Percentiles rank a stretch among this genome's conserved stretches.
These are phyloP conservation scores for Cryptococcus wingfieldii DNA, from an alignment of 1,284 basidiomycete species.

Conservation along the genomic window DNA sequence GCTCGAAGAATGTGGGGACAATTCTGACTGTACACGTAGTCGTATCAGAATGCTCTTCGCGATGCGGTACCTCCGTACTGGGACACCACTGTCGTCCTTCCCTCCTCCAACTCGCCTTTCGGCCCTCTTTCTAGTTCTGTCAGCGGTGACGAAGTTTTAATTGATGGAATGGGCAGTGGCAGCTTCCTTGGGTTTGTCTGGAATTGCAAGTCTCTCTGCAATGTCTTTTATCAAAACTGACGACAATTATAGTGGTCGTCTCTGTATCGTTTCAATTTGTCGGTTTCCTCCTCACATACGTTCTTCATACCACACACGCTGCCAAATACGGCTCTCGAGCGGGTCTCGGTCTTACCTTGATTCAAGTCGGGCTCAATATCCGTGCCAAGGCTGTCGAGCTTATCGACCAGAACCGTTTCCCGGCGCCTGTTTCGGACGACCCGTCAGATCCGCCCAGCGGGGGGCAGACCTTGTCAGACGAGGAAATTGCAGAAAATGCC, in stretches of 20 bases:
- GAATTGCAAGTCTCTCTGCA: slow-evolving; percentile 36
- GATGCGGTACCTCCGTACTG: slow-evolving; percentile 94
- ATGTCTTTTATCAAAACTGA: neutral
- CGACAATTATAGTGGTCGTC: slow-evolving; percentile 58
- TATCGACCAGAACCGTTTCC: slow-evolving; percentile 37
- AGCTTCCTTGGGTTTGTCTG: slow-evolving; percentile 52
- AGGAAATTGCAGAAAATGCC: slow-evolving; percentile 37
- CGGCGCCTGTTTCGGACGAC: slow-evolving; percentile 35
- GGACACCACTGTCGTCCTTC: slow-evolving; percentile 88
- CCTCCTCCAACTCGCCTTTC: slow-evolving; percentile 48
- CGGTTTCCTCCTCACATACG: slow-evolving; percentile 88
- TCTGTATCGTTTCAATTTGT: slow-evolving; percentile 97
- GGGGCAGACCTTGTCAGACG: slow-evolving; percentile 12
- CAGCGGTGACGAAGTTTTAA: slow-evolving; percentile 54
- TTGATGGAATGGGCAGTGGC: slow-evolving; percentile 57
- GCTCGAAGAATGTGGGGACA: neutral
- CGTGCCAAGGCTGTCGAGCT: slow-evolving; percentile 52
- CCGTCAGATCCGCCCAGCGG: slow-evolving; percentile 30
- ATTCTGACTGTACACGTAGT: slow-evolving; percentile 50
- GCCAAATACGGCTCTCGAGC: slow-evolving; percentile 91
- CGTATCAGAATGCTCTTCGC: slow-evolving; percentile 81
- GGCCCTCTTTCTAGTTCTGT: slow-evolving; percentile 49
- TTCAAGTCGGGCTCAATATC: slow-evolving; percentile 86
- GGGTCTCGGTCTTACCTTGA: slow-evolving; percentile 89
- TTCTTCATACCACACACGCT: slow-evolving; percentile 90